These are phyloP conservation scores for Candida dajiaensis DNA, from an alignment of 805 yeast species.

Conservation along the genomic window DNA sequence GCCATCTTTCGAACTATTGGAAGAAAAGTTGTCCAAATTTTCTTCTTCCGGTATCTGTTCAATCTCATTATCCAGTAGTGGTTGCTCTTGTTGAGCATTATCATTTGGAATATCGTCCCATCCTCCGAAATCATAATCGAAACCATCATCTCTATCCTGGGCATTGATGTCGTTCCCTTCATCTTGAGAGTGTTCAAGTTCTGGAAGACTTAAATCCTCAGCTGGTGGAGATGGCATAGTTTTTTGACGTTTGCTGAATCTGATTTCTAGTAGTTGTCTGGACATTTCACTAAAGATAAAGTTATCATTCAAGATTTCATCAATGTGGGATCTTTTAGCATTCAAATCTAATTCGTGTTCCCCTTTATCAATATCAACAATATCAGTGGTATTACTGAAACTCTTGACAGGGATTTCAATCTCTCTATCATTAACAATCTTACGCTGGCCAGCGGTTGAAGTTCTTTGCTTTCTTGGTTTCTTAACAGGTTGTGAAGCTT, in stretches of 20 bases:
- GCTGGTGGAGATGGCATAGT: constrained; percentile 8
- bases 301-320: constrained; percentile 10
- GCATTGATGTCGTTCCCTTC: constrained; percentile 7
- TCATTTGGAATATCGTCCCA: constrained; percentile 28
- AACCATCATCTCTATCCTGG: constrained; percentile 9
- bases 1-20: constrained; percentile 21
- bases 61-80: constrained; percentile 9
- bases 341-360: constrained; percentile 6
- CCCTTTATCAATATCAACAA: neutral
- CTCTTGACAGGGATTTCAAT: constrained; percentile 20
- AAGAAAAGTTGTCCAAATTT: constrained; percentile 12
- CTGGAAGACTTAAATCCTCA: constrained; percentile 14
- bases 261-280: constrained; percentile 5
- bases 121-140: constrained; percentile 29
- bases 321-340: constrained; percentile 17
- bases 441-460: constrained; percentile 14
- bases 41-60: constrained; percentile 12
- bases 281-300: constrained; percentile 15
- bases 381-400: constrained; percentile 14
- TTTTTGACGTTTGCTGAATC: constrained; percentile 18
- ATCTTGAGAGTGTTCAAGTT: constrained; percentile 13
- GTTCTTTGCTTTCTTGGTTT: constrained; percentile 9
- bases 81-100: constrained; percentile 7
- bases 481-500: constrained; percentile 7
- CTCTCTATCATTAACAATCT: constrained; percentile 18